Evolutionary conservation across 371 early-diverging fungal genomes (phyloP), one percentile per base, ranked within the genome.

Genomic region (Parasitella parasitica): DNA sequence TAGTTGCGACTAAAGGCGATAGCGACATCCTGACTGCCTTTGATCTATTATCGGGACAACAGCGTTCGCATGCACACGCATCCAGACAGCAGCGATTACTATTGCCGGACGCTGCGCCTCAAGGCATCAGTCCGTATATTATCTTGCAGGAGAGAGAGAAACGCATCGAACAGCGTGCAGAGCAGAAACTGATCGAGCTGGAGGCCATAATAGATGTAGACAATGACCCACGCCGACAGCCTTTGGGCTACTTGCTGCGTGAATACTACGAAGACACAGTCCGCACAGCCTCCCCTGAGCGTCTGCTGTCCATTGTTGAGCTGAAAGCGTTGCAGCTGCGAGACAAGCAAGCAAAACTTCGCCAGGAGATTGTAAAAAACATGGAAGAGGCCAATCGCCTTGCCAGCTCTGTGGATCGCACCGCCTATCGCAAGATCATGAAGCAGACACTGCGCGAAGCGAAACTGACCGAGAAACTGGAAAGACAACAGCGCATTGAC

Each of bases 371-470:
- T 46, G 72, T 92, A 27, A 81, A 85, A 59, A 84, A 88, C 38
- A 79, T 88, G 77, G 77, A 79, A 26, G 84, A 82, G 49, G 81
- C 85, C 8, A 89, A 94, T 15, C 89, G 89, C 62, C 72, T 95
- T 35, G 85, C 88, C 0, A 92, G 93, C 26, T 86, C 90, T 0
- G 77, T 88, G 7, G 93, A 96, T 72, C 85, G 95, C 37, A 73
- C 86, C 2, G 77, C 86, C 2, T 94, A 89, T 67, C 89, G 93
- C 32, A 83, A 94, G 22, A 80, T 91, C 72, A 95, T 95, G 86
- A 94, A 92, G 70, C 92, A 89, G 58, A 87, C 91, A 3, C 63
- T 92, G 48, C 86, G 94, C 16, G 96, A 97, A 61, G 93, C 94
- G 6, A 80, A 90, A 20, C 82, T 89, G 66, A 94, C 96, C 3